Conservation (phyloP, 2,329 filamentous ascomycete species). For the Fusarium cicatricum region DNA sequence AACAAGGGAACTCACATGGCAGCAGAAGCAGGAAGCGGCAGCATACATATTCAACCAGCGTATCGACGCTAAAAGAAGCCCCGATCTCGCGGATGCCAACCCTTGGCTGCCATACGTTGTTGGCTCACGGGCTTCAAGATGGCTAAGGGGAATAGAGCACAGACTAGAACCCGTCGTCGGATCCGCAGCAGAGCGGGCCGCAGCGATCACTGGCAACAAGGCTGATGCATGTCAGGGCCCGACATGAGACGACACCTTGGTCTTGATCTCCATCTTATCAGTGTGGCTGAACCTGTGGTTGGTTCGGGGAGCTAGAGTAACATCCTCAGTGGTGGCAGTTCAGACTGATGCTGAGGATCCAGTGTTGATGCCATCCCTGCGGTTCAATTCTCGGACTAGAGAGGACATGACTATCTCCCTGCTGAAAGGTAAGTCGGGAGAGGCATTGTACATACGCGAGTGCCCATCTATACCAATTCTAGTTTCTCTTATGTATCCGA, state of each 20-base stretch:
- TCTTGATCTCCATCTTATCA: background rate
- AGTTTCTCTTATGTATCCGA: background rate
- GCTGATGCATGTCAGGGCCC: no score
- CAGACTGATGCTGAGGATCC: background rate
- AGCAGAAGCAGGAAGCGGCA: conserved; percentile 3
- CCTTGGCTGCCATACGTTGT: background rate
- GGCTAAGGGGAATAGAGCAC: conserved; percentile 18
- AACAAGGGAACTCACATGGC: background rate
- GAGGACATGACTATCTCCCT: background rate
- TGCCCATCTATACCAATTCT: background rate
- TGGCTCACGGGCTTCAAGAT: background rate
- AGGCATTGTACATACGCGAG: background rate
- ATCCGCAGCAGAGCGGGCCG: conserved; percentile 32
- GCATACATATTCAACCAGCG: conserved; percentile 27
- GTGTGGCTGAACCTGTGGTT: conserved; percentile 8
- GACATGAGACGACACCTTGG: conserved; percentile 2
- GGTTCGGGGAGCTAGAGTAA: background rate
- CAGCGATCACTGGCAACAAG: conserved; percentile 23
- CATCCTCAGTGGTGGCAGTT: conserved; percentile 4
- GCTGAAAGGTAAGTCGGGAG: background rate
- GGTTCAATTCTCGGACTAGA: background rate
- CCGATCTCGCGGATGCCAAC: conserved; percentile 12
- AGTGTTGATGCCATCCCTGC: background rate
- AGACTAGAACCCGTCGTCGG: conserved; percentile 18
- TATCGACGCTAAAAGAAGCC: conserved; percentile 18